Evolutionary conservation across 2,329 filamentous ascomycete genomes (phyloP).

Genomic region (Periconia sp.): DNA sequence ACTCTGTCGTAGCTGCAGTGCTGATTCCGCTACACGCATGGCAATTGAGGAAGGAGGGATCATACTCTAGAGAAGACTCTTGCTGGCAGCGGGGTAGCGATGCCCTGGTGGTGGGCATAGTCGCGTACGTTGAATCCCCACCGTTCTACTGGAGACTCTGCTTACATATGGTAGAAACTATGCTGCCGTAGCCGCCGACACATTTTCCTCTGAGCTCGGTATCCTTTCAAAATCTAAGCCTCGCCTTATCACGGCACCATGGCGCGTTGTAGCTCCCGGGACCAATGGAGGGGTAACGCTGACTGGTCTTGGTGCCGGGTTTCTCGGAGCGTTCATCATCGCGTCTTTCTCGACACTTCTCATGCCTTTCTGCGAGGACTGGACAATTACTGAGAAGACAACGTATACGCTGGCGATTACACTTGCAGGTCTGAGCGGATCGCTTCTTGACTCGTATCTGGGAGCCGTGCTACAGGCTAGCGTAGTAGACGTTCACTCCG

Average conservation of each 20-base stretch:
- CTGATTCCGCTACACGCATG: slow-evolving; percentile 60
- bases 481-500: slow-evolving; percentile 80
- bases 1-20: slow-evolving; percentile 79
- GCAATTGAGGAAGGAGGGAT: slow-evolving; percentile 48
- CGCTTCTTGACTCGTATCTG: slow-evolving; percentile 84
- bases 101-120: slow-evolving; percentile 55
- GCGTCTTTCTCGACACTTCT: slow-evolving; percentile 72
- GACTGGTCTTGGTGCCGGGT: slow-evolving; percentile 74
- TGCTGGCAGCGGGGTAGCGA: slow-evolving; percentile 51
- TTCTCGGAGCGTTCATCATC: slow-evolving; percentile 73
- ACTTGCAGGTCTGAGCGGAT: slow-evolving; percentile 77
- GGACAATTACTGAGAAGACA: slow-evolving; percentile 26
- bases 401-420: slow-evolving; percentile 63
- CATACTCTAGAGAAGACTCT: slow-evolving; percentile 26
- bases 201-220: slow-evolving; percentile 92
- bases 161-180: slow-evolving; percentile 73
- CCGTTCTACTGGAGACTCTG: not conserved
- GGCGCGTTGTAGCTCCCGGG: slow-evolving; percentile 82
- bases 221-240: slow-evolving; percentile 80
- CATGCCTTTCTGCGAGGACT: slow-evolving; percentile 69
- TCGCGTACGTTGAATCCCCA: slow-evolving; percentile 45
- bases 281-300: slow-evolving; percentile 92
- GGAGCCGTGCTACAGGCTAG: slow-evolving; percentile 86
- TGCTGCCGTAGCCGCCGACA: slow-evolving; percentile 89
- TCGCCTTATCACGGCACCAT: slow-evolving; percentile 82